These are phyloP conservation scores for Escovopsis weberi DNA, from an alignment of 2,329 filamentous ascomycete genomes.

Conservation along the genomic window DNA sequence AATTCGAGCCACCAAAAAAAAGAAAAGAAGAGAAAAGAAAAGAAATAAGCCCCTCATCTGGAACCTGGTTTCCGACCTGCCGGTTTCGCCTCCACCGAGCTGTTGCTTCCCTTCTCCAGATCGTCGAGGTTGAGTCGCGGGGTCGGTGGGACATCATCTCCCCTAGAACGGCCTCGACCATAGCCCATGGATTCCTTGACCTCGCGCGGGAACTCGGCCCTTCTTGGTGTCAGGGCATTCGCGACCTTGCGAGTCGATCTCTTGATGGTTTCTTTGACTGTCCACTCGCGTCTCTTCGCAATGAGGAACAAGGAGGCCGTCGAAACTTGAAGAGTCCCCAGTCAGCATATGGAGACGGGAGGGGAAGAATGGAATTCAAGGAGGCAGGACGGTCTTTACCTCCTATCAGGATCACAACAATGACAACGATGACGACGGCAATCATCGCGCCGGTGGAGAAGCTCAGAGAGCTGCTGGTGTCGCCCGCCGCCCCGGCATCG, in stretches of 20 bases:
- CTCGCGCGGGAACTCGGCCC: constrained; percentile 44
- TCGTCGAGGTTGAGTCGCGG: constrained; percentile 39
- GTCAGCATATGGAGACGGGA: too few relatives aligned
- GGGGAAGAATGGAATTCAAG: too few relatives aligned
- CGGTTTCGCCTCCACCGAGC: constrained; percentile 21
- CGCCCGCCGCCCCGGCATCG: constrained; percentile 51
- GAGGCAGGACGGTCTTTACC: constrained; percentile 32
- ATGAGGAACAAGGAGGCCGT: constrained; percentile 59
- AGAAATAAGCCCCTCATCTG: background rate
- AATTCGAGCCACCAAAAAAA: too few relatives aligned
- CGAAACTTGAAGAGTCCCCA: constrained; percentile 29
- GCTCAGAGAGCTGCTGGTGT: constrained; percentile 39
- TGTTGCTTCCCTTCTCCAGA: constrained; percentile 38
- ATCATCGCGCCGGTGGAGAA: constrained; percentile 56
- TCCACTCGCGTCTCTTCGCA: constrained; percentile 78
- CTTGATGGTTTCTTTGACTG: constrained; percentile 55
- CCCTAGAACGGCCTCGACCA: constrained; percentile 23
- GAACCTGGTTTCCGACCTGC: constrained; percentile 12
- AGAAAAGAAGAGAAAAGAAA: background rate
- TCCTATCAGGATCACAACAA: constrained; percentile 50
- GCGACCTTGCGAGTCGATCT: constrained; percentile 51
- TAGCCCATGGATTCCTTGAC: constrained; percentile 29
- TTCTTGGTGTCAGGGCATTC: constrained; percentile 45
- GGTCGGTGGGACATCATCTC: constrained; percentile 44
- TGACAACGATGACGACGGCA: constrained; percentile 61